These are phyloP conservation scores for Nakazawaea ishiwadae DNA, from an alignment of 805 yeast species.

Conservation along the genomic window DNA sequence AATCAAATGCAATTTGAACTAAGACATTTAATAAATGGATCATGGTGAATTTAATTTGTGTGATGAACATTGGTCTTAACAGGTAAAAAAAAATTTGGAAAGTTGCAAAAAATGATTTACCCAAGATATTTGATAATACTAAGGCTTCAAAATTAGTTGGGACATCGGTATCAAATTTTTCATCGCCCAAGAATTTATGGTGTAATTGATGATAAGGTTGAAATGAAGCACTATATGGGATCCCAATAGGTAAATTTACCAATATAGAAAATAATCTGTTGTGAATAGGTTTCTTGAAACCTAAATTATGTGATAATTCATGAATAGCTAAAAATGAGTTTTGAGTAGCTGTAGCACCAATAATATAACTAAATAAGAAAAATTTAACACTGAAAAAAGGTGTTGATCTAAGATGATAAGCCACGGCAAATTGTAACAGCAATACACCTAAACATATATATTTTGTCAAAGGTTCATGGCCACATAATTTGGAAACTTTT, in stretches of 20 bases:
- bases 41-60: constrained; percentile 67
- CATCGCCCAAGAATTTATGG: constrained; percentile 88
- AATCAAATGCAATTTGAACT: constrained; percentile 57
- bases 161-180: constrained; percentile 76
- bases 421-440: constrained; percentile 57
- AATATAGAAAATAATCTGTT: constrained; percentile 75
- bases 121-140: constrained; percentile 68
- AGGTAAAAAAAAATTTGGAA: constrained; percentile 90
- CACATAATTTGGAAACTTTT: constrained; percentile 72
- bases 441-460: constrained; percentile 68
- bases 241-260: constrained; percentile 81
- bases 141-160: constrained; percentile 80
- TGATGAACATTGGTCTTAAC: constrained; percentile 81
- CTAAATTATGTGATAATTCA: constrained; percentile 80
- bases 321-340: constrained; percentile 85
- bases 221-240: constrained; percentile 85
- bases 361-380: constrained; percentile 59
- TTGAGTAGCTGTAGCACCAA: constrained; percentile 86
- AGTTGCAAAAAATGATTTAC: constrained; percentile 87
- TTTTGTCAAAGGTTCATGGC: constrained; percentile 83
- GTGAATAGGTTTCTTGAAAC: constrained; percentile 71
- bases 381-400: constrained; percentile 49
- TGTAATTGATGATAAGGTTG: constrained; percentile 90
- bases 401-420: constrained; percentile 56
- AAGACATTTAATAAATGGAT: constrained; percentile 68